Percentiles rank a stretch among this genome's conserved stretches.
Conservation (phyloP, 2,329 filamentous ascomycete species). For the Nemania sp. region DNA sequence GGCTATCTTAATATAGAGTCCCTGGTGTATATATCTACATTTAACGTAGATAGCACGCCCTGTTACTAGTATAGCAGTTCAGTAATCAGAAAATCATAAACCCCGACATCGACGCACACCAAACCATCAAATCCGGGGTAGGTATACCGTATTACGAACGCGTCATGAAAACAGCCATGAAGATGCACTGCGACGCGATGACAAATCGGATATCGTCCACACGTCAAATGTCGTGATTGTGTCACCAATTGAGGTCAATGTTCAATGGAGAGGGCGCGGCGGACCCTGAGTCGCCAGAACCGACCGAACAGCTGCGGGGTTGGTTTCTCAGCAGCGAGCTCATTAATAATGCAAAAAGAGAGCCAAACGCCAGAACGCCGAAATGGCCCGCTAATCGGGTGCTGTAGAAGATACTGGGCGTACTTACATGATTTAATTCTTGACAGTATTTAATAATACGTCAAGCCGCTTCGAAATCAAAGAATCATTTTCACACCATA, state of each 20-base stretch:
- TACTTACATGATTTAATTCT: conserved; percentile 7
- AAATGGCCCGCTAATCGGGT: conserved; percentile 4
- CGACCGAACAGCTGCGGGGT: conserved; percentile 12
- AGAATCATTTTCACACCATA: too few species aligned
- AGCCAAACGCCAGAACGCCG: background rate
- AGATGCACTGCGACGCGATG: conserved; percentile 5
- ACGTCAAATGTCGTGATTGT: conserved; percentile 23
- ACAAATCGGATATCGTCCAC: conserved; percentile 7
- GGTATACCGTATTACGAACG: background rate
- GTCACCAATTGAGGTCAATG: conserved; percentile 20
- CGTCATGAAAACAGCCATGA: background rate
- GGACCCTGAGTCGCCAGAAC: conserved; percentile 10
- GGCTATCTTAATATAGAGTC: too few species aligned
- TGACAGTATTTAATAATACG: too few species aligned
- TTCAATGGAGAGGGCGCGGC: too few species aligned
- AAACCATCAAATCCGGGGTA: background rate
- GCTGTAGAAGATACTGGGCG: conserved; percentile 1
- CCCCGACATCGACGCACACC: background rate
- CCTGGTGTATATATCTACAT: too few species aligned
- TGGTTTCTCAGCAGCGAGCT: conserved; percentile 17
- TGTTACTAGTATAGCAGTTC: background rate
- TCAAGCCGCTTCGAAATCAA: too few species aligned
- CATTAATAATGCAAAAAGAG: conserved; percentile 20
- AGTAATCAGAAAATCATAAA: conserved; percentile 15
- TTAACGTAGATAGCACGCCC: background rate